Conservation (phyloP, 176 grass and related monocot genomes). For the sorghum (Sorghum bicolor) region Sorghum_bicolor_NCBIv3 NC_012871.2:67133001-67133500, state of each 20-base stretch:
- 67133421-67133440: background rate
- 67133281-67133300: background rate
- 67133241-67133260: slow-evolving; percentile 5
- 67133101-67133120: background rate
- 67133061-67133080: background rate
- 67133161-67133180: slow-evolving; percentile 10
- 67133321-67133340: background rate
- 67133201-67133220: slow-evolving; percentile 20
- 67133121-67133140: slow-evolving; percentile 7
- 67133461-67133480: background rate
- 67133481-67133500: background rate
- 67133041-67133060: background rate
- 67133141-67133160: background rate
- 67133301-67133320: slow-evolving; percentile 18
- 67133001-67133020: slow-evolving; percentile 5
- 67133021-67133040: background rate
- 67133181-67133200: slow-evolving; percentile 2
- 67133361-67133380: background rate
- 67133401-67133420: background rate
- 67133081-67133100: slow-evolving; percentile 8
- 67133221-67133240: background rate
- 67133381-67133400: background rate
- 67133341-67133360: background rate
- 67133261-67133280: slow-evolving; percentile 7
- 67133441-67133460: background rate